phyloP scores from a whole-genome alignment of 192 early-diverging fungal species.

The Coemansia sp. region DNA sequence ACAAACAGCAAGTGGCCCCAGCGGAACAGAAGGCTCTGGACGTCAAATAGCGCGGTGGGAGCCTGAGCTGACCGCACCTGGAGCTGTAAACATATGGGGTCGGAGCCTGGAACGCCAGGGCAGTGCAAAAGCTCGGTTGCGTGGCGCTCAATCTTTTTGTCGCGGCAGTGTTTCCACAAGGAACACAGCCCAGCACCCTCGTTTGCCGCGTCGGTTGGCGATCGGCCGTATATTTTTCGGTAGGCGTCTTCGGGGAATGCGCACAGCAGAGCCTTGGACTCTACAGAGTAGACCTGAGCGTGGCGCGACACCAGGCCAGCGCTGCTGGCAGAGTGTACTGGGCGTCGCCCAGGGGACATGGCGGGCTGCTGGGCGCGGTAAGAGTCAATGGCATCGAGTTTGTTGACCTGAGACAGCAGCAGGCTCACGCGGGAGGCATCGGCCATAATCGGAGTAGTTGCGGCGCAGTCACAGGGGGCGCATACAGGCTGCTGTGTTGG shows the following conservation, averaged over 20 bases:
- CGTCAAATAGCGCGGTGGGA: slow-evolving; percentile 4
- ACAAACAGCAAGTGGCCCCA: slow-evolving; percentile 50
- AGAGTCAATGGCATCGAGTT: slow-evolving; percentile 21
- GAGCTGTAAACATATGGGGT: slow-evolving; percentile 35
- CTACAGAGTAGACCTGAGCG: slow-evolving; percentile 42
- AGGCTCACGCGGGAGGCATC: slow-evolving; percentile 30
- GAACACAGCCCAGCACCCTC: slow-evolving; percentile 15
- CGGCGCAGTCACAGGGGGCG: slow-evolving; percentile 32
- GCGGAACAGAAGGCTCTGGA: slow-evolving; percentile 44
- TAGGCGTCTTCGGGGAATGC: slow-evolving; percentile 48
- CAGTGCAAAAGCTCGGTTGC: slow-evolving; percentile 20
- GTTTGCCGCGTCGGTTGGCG: slow-evolving; percentile 13
- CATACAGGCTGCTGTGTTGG: not conserved
- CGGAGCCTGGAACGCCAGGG: slow-evolving; percentile 13
- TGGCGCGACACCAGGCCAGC: slow-evolving; percentile 35
- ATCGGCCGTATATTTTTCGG: slow-evolving; percentile 21
- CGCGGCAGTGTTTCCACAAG: slow-evolving; percentile 24
- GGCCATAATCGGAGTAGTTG: slow-evolving; percentile 13
- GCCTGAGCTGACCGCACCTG: slow-evolving; percentile 13
- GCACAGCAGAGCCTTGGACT: slow-evolving; percentile 31
- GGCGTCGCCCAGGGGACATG: not conserved
- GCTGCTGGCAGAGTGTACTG: not conserved
- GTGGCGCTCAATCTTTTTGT: slow-evolving; percentile 18
- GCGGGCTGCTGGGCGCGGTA: not conserved
- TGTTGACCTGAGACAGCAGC: slow-evolving; percentile 39